Base-by-base conservation (phyloP, 495 filamentous ascomycete genomes). In the Cercophora sp. region DNA sequence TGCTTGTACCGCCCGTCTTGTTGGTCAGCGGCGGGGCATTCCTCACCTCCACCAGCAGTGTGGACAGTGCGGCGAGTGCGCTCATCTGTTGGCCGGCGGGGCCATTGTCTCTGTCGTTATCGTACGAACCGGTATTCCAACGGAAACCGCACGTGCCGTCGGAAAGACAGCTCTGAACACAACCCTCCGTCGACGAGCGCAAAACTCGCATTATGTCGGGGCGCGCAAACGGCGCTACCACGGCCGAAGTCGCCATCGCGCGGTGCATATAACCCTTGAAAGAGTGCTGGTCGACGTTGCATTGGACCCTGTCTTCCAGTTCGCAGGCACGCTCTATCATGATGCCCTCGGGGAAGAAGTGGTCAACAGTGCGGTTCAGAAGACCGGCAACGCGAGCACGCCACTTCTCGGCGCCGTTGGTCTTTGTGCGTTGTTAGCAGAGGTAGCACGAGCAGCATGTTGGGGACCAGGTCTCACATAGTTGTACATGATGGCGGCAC, bases 221-320 rank as follows among this genome's bases (percentile, higher is more conserved):
- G 27, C 68, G 71, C 2, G 79, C 85, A 62, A 81, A 86, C 2
- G 90, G 88, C 0, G 84, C 87, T 35, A 91, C 67, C 55, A 88
- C 78, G 13, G 84, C 83, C 8, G 79, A 78, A 0, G 77, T 73
- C 6, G 82, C 85, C 62, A 96, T 77, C 79, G 88, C 90, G 22
- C 90, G 87, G 20, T 87, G 74, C 35, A 92, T 76, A 72, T 91
- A 94, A n/a, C 87, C 87, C 68, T 93, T 95, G 81, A 92, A 95
- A 15, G 85, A 88, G 36, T 78, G 79, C 71, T 90, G 86, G 59
- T 93, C 88, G 39, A 79, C 76, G 58, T 87, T 82, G 72, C 88
- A 91, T 4, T 72, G 69, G 13, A 62, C 40, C 9, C 48, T 46
- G 43, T 64, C 61, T 1, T 46, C 18, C 3, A 66, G 59, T 57